Evolutionary conservation across 2,329 filamentous ascomycete genomes (phyloP).

Genomic region (Apiospora aurea): DNA sequence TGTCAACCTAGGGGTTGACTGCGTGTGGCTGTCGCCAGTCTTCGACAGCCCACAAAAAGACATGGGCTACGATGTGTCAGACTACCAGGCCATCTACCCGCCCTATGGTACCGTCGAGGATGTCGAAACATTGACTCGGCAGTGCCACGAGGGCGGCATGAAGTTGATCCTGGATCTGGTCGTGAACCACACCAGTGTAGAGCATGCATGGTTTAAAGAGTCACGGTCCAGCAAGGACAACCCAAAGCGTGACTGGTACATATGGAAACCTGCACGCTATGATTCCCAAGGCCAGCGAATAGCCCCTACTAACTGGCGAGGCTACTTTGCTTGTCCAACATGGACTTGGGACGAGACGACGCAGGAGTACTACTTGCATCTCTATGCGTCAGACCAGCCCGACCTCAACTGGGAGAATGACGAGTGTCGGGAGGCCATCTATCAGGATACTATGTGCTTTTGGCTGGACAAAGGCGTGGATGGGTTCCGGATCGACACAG

Average conservation of each 20-base stretch:
- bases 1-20: constrained; percentile 65
- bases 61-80: constrained; percentile 77
- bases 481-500: constrained; percentile 72
- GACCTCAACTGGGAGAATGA: constrained; percentile 81
- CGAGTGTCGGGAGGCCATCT: constrained; percentile 70
- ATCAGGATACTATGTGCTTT: constrained; percentile 71
- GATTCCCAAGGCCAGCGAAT: constrained; percentile 59
- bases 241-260: constrained; percentile 68
- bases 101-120: constrained; percentile 73
- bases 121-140: constrained; percentile 67
- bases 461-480: constrained; percentile 75
- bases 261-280: constrained; percentile 67
- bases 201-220: constrained; percentile 66
- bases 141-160: constrained; percentile 66
- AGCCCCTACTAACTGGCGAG: constrained; percentile 65
- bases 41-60: constrained; percentile 67
- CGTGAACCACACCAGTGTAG: constrained; percentile 70
- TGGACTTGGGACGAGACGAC: constrained; percentile 61
- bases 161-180: constrained; percentile 76
- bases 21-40: constrained; percentile 65
- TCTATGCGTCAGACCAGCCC: constrained; percentile 75
- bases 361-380: constrained; percentile 61
- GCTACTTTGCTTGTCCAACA: constrained; percentile 54
- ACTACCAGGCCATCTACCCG: constrained; percentile 71
- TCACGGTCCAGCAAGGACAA: constrained; percentile 57